phyloP scores from a whole-genome alignment of 2,329 filamentous ascomycete species.

The Fusarium sp. region DNA sequence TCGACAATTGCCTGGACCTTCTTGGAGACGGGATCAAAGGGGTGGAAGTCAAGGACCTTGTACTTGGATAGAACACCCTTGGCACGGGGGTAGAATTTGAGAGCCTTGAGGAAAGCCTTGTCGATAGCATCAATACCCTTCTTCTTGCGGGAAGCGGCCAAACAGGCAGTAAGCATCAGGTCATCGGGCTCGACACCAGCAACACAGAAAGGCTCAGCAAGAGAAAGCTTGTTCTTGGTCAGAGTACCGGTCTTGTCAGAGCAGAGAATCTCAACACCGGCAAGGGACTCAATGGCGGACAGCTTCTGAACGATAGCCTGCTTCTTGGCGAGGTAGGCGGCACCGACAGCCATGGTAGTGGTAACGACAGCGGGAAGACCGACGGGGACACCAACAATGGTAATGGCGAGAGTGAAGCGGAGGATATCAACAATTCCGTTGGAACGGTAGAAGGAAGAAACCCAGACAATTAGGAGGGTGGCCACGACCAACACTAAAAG shows the following conservation, averaged over 20 bases:
- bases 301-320: slow-evolving; percentile 95
- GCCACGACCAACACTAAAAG: slow-evolving; percentile 83
- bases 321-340: slow-evolving; percentile 91
- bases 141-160: slow-evolving; percentile 92
- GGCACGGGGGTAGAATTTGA: slow-evolving; percentile 84
- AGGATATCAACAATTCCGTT: slow-evolving; percentile 84
- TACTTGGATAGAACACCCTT: slow-evolving; percentile 86
- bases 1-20: slow-evolving; percentile 89
- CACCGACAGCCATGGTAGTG: slow-evolving; percentile 94
- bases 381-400: slow-evolving; percentile 91
- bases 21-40: slow-evolving; percentile 94
- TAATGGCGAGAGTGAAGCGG: slow-evolving; percentile 87
- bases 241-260: slow-evolving; percentile 95
- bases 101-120: slow-evolving; percentile 91
- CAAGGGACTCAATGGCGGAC: slow-evolving; percentile 89
- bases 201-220: slow-evolving; percentile 86
- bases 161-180: slow-evolving; percentile 90
- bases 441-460: slow-evolving; percentile 88
- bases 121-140: slow-evolving; percentile 96
- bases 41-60: slow-evolving; percentile 85
- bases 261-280: slow-evolving; percentile 93
- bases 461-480: slow-evolving; percentile 85
- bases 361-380: slow-evolving; percentile 94
- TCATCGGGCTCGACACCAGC: slow-evolving; percentile 86
- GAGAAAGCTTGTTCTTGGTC: slow-evolving; percentile 93